Base-by-base conservation (phyloP, 768 basidiomycete species). In the Naematelia aurantialba region DNA sequence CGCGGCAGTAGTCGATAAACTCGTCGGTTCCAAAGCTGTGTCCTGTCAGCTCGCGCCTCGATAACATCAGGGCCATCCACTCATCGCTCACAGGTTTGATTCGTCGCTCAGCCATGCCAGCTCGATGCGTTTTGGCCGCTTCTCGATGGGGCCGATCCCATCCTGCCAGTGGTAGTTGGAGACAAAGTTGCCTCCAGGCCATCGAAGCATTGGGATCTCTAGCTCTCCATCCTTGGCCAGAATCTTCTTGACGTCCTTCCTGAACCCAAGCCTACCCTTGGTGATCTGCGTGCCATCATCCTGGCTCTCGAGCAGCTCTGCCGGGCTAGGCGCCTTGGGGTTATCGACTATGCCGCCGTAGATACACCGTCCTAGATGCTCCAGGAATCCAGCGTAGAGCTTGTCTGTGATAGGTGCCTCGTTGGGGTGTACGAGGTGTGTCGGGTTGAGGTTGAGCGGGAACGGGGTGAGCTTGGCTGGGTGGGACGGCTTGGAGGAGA, bases 21-120 rank as follows among this genome's bases (percentile, higher is more conserved):
- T 64, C 78, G 63, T 74, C 82, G 1, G 84, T 85, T 13, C 84
- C 85, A 60, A 85, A 85, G 3, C 70, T 72, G 39, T 17, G n/a
- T 10, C 47, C 31, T 50, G 29, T 39, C 34, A 39, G 48, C 8
- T 14, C 5, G 26, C 14, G 48, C 17, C 22, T 25, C 26, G n/a
- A 17, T 27, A n/a, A 3, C 5, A 14, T 25, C 24, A 17, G 4
- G 5, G 5, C 17, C 3, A 1, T 14, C 25, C 8, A 1, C 1
- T n/a, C 11, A 2, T 2, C 4, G 59, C 68, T 52, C 47, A 73
- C 68, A 80, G 79, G 61, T 85, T 85, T 67, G 81, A 82, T 70
- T 85, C 84, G 61, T 83, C 82, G 1, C 79, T 80, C 51, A 83
- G 69, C 85, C 84, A 85, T 0, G 85, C 85, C 14, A 85, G 80